phyloP scores from a whole-genome alignment of 257 asterid species.

The Craterostigma plantagineum region DNA sequence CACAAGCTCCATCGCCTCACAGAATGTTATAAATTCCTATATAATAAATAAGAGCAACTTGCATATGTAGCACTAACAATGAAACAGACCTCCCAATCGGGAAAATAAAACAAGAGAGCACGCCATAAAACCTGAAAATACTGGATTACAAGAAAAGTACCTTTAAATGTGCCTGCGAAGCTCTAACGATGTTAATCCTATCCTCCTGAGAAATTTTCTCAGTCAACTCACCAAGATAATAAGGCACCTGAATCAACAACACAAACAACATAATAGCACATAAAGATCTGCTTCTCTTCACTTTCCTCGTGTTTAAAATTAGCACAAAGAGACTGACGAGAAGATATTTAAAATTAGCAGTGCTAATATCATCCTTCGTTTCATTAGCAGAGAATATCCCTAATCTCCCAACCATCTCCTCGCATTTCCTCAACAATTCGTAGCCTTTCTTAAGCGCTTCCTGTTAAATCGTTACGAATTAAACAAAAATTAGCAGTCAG shows the following conservation, averaged over 20 bases:
- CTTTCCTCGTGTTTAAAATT: not conserved
- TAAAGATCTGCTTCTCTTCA: not conserved
- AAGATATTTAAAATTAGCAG: constrained; percentile 67
- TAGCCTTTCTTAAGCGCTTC: constrained; percentile 55
- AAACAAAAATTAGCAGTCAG: not conserved
- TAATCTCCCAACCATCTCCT: constrained; percentile 65
- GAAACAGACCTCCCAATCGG: no score
- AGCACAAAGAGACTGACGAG: constrained; percentile 31
- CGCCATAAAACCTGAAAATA: not conserved
- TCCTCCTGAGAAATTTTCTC: constrained; percentile 58
- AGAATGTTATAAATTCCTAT: constrained; percentile 74
- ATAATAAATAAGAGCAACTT: not conserved
- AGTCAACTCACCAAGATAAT: constrained; percentile 60
- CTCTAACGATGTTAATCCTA: constrained; percentile 52
- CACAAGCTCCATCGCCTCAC: constrained; percentile 89
- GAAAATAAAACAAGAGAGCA: not conserved
- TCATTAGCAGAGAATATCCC: constrained; percentile 83
- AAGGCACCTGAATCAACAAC: constrained; percentile 47
- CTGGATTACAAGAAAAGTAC: constrained; percentile 19
- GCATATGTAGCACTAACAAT: constrained; percentile 5
- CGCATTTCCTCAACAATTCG: constrained; percentile 50
- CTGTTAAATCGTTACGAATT: constrained; percentile 16
- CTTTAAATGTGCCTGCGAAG: constrained; percentile 67
- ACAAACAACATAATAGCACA: not conserved
- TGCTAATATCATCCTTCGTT: constrained; percentile 81